Base-by-base conservation (phyloP, 768 basidiomycete species). In the Terana coerulea region DNA sequence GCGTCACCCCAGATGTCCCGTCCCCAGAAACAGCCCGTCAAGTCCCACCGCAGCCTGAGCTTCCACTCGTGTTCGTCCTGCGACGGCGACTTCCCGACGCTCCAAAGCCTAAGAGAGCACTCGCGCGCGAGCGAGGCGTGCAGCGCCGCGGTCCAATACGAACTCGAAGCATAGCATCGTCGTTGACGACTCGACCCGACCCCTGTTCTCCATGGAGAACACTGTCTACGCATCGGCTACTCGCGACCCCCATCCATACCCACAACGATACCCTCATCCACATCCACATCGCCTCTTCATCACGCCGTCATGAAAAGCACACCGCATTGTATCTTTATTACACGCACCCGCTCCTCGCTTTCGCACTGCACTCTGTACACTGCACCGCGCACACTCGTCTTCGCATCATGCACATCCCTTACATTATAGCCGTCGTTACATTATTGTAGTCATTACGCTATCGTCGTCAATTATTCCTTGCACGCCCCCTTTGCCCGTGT, bases 61-160 rank as follows among this genome's bases (percentile, higher is more conserved):
- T 74, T 75, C 44, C 80, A 83, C 62, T 76, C 84, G 2, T 90
- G 87, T 73, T 79, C 88, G 24, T 88, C 87, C 8, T 90, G 87
- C 62, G 86, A 90, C 61, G 72, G 80, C 21, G 77, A 72, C 54
- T 89, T 90, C 63, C 65, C 76, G 42, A 77, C 81, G 9, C 74
- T 65, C n/a, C 75, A 81, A 48, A 69, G 75, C 59, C 75, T 90
- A 11, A 76, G 75, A 47, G 77, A 77, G 55, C 87, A 90, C 61
- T 86, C 82, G 19, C 69, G 61, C 34, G 69, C 73, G n/a, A 78
- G 78, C 61, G 84, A 87, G 61, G 88, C 87, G 6, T 90, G 88
- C 61, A 78, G 76, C 52, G 76, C 76, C 46, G 87, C 87, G 10
- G 87, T 88, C 61, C 80, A 83, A 56, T 90, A 90, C 66, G 79